Evolutionary conservation across 805 yeast species (phyloP), one percentile per base, ranked within the genome.

Genomic region (Starmerella gropengiesseri): DNA sequence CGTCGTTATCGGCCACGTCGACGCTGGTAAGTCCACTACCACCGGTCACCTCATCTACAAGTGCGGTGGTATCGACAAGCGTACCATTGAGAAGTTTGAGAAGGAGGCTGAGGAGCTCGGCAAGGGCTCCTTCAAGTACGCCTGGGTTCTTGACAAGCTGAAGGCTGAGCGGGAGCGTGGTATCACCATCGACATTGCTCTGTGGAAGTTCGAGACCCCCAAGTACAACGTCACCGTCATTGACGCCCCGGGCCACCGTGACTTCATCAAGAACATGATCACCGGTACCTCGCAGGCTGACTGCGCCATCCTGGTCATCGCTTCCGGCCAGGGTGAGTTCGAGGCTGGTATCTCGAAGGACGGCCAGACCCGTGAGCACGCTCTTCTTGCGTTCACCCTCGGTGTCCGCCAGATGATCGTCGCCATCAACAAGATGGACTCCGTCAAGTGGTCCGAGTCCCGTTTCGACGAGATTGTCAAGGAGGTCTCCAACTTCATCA

Each of bases 1-100:
- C 75, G 98, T 91, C 73, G 97, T 91, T 69, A 89, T 89, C 73
- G 98, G 97, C 74, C 97, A 89, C 94, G 97, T 91, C 96, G 97
- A 89, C 75, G 87, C 96, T 64, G 89, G 89, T 75, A 82, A 83
- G 77, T 89, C 96, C 56, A 87, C 97, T 68, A 89, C 96, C 73
- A 87, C 97, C 70, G 96, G 96, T 74, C 96, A 87, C 81, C 82
- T 87, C 74, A 86, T 87, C 68, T 87, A 69, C 94, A 86, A 86
- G 89, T 87, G 95, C 77, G 95, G 96, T 82, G 95, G 66, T 62
- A 84, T 84, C 64, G 95, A 86, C 76, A 86, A 85, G 84, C 82
- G 95, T 78, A 86, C 95, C 69, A 85, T 85, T 66, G 95, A 86
- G 78, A 85, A 85, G 84, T 84, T 84, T 74, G 94, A 84, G 75